Evolutionary conservation across 805 yeast genomes (phyloP).

Genomic region (Sporopachydermia lactativora): DNA sequence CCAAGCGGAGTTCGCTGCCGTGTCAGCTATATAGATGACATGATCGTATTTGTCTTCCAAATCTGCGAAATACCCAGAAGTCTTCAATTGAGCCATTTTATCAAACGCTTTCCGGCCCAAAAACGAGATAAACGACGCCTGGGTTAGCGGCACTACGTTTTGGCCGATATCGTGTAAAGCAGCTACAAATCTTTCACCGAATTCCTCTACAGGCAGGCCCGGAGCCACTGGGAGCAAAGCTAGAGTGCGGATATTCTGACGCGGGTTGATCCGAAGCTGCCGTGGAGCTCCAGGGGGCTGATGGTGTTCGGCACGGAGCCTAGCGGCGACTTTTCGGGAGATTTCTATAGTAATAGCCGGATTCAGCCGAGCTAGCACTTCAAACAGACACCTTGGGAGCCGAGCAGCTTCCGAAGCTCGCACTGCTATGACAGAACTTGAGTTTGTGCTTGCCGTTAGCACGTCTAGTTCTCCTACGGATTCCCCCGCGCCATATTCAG

Average conservation of each 20-base stretch:
- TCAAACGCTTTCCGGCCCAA: slow-evolving; percentile 91
- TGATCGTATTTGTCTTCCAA: slow-evolving; percentile 81
- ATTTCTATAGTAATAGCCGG: slow-evolving; percentile 89
- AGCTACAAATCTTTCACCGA: slow-evolving; percentile 58
- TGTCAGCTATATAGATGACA: slow-evolving; percentile 82
- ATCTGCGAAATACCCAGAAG: slow-evolving; percentile 81
- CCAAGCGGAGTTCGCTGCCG: slow-evolving; percentile 76
- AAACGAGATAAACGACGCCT: slow-evolving; percentile 63
- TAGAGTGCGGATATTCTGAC: slow-evolving; percentile 55
- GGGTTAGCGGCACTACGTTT: slow-evolving; percentile 67
- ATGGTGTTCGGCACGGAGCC: slow-evolving; percentile 6
- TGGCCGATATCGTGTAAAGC: slow-evolving; percentile 64
- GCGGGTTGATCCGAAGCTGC: slow-evolving; percentile 10
- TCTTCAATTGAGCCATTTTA: slow-evolving; percentile 68
- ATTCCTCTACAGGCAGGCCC: slow-evolving; percentile 79
- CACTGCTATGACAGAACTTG: slow-evolving; percentile 63
- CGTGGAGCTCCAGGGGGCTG: neutral
- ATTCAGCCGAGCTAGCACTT: slow-evolving; percentile 64
- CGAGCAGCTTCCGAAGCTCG: slow-evolving; percentile 91
- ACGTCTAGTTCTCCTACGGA: slow-evolving; percentile 94
- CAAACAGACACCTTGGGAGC: slow-evolving; percentile 82
- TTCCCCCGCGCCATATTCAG: slow-evolving; percentile 89
- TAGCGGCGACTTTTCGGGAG: slow-evolving; percentile 70
- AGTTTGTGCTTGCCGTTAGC: slow-evolving; percentile 60
- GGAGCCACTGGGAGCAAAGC: slow-evolving; percentile 67